Conservation (phyloP, 345 rosid species). For the Camelina neglecta region DNA sequence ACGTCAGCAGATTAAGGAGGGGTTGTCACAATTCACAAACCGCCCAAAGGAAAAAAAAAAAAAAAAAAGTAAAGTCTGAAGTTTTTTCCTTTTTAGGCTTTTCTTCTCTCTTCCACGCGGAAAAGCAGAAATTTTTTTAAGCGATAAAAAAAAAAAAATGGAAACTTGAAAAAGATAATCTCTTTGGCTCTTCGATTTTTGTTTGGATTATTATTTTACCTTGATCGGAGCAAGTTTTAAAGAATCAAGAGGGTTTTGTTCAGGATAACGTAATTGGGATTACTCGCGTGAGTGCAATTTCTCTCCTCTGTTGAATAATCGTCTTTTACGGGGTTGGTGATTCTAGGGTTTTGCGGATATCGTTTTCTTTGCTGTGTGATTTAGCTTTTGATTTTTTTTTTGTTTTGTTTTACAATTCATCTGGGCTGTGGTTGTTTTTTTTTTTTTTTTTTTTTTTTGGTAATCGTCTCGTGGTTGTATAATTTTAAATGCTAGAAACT, state of each 20-base stretch:
- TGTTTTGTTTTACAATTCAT: background rate
- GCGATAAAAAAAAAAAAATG: background rate
- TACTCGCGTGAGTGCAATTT: constrained; percentile 26
- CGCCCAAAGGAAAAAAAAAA: constrained; percentile 3
- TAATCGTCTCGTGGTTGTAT: too few species aligned
- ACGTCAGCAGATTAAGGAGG: constrained; percentile 12
- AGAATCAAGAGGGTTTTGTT: constrained; percentile 8
- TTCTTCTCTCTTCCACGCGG: constrained; percentile 36
- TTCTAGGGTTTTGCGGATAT: constrained; percentile 37
- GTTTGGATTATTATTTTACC: background rate
- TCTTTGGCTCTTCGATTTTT: constrained; percentile 19
- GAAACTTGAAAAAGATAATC: background rate
- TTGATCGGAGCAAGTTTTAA: constrained; percentile 22
- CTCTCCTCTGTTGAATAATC: constrained; percentile 7
- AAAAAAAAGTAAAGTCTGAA: background rate
- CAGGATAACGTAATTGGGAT: background rate
- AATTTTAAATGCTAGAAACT: too few species aligned
- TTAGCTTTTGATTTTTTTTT: background rate
- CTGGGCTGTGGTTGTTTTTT: constrained; percentile 1
- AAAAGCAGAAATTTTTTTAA: background rate
- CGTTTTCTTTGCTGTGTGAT: constrained; percentile 10
- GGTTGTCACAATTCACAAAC: constrained; percentile 3
- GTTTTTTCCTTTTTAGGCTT: constrained; percentile 35
- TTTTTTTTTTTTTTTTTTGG: background rate
- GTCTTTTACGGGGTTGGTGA: constrained; percentile 24